phyloP scores from a whole-genome alignment of 352 stramenopile genomes.

The Pythium aristosporum region DNA sequence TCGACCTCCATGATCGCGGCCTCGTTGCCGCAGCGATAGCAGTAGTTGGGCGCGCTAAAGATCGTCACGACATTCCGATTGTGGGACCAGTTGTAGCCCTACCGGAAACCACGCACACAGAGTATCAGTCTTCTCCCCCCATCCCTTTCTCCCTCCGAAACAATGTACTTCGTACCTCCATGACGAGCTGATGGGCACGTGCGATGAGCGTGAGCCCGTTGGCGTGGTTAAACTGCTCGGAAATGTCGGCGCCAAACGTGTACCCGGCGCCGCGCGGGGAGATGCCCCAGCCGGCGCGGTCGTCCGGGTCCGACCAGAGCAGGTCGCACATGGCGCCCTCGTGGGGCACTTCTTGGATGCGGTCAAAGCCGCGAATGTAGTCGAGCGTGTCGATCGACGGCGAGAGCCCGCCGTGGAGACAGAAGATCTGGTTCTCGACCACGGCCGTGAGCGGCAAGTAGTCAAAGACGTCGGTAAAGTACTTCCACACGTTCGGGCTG shows the following conservation, averaged over 20 bases:
- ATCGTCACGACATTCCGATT: constrained; percentile 98
- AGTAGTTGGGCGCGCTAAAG: constrained; percentile 99
- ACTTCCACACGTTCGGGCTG: constrained; percentile 68
- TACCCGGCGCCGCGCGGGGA: constrained; percentile 92
- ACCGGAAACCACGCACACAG: not conserved
- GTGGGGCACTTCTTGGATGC: constrained; percentile 95
- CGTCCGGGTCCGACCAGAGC: constrained; percentile 97
- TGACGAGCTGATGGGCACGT: constrained; percentile 94
- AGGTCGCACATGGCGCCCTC: constrained; percentile 98
- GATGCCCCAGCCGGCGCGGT: constrained; percentile 94
- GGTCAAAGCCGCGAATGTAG: constrained; percentile 93
- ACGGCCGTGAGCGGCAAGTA: constrained; percentile 96
- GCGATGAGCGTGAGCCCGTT: constrained; percentile 93
- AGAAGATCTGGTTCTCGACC: constrained; percentile 92
- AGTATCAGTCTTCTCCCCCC: not conserved
- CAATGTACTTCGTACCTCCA: constrained; percentile 72
- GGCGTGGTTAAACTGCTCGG: constrained; percentile 92
- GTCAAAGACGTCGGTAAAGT: constrained; percentile 92
- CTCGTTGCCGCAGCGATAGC: constrained; percentile 98
- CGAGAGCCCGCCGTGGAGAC: constrained; percentile 86
- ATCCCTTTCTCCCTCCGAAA: no score
- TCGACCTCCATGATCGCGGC: constrained; percentile 97
- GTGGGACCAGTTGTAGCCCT: constrained; percentile 95
- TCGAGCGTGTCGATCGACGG: constrained; percentile 92
- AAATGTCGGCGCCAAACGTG: constrained; percentile 93